Conservation (phyloP, 2,329 filamentous ascomycete genomes). For the Monosporascus sp. region DNA sequence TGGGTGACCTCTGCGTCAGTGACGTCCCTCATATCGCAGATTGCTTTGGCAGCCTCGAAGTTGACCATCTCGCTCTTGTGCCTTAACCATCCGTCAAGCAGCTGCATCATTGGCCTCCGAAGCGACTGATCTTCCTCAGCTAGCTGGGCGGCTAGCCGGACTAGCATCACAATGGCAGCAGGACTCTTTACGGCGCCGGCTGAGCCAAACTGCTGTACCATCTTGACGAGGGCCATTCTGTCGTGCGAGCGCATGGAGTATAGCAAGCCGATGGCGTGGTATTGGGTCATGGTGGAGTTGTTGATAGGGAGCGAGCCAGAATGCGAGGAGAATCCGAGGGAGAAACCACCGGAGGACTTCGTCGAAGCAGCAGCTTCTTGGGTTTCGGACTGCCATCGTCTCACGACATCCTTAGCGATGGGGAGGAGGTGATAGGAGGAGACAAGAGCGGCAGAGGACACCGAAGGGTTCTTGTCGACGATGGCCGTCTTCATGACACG, state of each 20-base stretch:
- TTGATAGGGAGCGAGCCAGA: conserved; percentile 70
- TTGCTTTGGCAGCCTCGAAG: conserved; percentile 97
- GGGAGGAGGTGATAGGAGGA: conserved; percentile 97
- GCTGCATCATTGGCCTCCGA: conserved; percentile 92
- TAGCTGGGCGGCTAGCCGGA: conserved; percentile 85
- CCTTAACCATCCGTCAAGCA: conserved; percentile 91
- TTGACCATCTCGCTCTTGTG: conserved; percentile 99
- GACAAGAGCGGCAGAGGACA: conserved; percentile 90
- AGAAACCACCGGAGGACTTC: conserved; percentile 87
- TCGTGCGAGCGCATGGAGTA: conserved; percentile 98
- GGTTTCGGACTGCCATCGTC: conserved; percentile 97
- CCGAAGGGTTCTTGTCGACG: conserved; percentile 97
- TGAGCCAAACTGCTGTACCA: conserved; percentile 98
- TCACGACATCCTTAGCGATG: conserved; percentile 89
- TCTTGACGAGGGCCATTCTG: conserved; percentile 97
- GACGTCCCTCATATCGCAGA: conserved; percentile 90
- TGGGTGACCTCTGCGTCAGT: conserved; percentile 87
- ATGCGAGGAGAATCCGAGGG: conserved; percentile 83
- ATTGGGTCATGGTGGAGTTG: conserved; percentile 96
- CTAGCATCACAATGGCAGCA: conserved; percentile 85
- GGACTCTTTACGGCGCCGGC: conserved; percentile 92
- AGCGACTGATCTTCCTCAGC: conserved; percentile 88
- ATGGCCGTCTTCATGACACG: conserved; percentile 98
- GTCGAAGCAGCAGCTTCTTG: conserved; percentile 89
- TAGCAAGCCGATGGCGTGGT: conserved; percentile 93